Conservation (phyloP, 1,284 basidiomycete species). For the Fistulina hepatica region DNA sequence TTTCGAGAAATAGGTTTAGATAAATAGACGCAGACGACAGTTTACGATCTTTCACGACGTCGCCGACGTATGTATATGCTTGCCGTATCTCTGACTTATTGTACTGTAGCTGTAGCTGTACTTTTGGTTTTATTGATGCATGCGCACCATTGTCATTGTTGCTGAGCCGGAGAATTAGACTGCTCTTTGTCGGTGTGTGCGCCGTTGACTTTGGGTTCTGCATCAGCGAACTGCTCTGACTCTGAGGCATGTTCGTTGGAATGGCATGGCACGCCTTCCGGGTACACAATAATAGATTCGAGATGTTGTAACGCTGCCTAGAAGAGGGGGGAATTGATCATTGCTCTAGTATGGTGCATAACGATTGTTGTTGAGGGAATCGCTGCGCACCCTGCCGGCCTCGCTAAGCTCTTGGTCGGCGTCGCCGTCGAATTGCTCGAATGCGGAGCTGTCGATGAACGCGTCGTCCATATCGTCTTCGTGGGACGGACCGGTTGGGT, state of each 20-base stretch:
- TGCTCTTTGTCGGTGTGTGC: too few species aligned
- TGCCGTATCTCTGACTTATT: too few species aligned
- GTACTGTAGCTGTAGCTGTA: too few species aligned
- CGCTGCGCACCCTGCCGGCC: conserved; percentile 89
- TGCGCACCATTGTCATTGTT: too few species aligned
- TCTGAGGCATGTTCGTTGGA: conserved; percentile 21
- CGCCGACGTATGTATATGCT: too few species aligned
- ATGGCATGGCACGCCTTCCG: conserved; percentile 31
- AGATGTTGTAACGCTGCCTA: conserved; percentile 68
- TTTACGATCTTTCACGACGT: too few species aligned
- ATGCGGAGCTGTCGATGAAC: conserved; percentile 44
- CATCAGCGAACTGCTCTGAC: conserved; percentile 7
- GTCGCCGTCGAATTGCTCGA: conserved; percentile 52
- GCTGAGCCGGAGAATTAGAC: too few species aligned
- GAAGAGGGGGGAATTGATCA: conserved; percentile 19
- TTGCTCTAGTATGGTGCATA: conserved; percentile 75
- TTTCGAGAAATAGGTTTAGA: too few species aligned
- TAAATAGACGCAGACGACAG: too few species aligned
- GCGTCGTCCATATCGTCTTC: conserved; percentile 53
- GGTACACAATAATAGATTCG: conserved; percentile 51
- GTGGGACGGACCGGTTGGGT: conserved; percentile 41
- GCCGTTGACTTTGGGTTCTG: conserved; percentile 9
- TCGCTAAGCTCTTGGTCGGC: conserved; percentile 64
- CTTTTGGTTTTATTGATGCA: too few species aligned
- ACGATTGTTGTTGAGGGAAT: conserved; percentile 73